A percentile compares a stretch with the other conserved stretches of the same genome.
Evolutionary conservation across 106 monocot species (phyloP).

Genomic region (Chionographis japonica): DNA sequence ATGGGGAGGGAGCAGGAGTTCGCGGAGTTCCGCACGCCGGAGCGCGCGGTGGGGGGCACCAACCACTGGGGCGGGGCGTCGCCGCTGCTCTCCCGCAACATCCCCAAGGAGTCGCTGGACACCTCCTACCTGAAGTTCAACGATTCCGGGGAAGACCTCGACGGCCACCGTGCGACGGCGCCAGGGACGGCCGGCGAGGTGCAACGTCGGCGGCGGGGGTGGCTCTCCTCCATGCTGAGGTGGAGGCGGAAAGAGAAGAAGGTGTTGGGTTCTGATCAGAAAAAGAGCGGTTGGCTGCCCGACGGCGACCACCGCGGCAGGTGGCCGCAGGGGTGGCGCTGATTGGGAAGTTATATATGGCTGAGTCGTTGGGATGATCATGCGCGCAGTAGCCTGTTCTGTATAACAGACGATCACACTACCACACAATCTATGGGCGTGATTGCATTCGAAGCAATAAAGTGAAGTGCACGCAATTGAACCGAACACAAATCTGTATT

Average conservation of each 20-base stretch:
- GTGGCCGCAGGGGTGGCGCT: constrained; percentile 22
- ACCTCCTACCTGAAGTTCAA: constrained; percentile 12
- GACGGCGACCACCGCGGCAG: neutral
- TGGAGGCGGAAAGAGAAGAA: constrained; percentile 3
- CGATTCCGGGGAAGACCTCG: too few relatives aligned
- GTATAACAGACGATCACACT: too few relatives aligned
- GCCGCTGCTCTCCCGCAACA: constrained; percentile 17
- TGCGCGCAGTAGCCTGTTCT: too few relatives aligned
- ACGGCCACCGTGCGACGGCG: neutral
- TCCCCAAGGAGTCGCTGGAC: constrained; percentile 12
- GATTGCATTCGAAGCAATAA: too few relatives aligned
- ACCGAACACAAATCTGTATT: too few relatives aligned
- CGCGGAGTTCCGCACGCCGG: constrained; percentile 21
- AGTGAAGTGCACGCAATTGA: too few relatives aligned
- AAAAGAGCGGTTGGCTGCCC: neutral
- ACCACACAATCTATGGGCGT: too few relatives aligned
- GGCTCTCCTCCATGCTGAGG: neutral
- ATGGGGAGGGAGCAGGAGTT: constrained; percentile 15
- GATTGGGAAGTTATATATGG: too few relatives aligned
- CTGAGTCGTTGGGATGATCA: too few relatives aligned
- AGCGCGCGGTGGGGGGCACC: constrained; percentile 9
- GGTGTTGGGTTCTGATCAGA: neutral
- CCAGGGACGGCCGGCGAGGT: too few relatives aligned
- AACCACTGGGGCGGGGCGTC: constrained; percentile 32
- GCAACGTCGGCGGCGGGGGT: neutral